These are phyloP conservation scores for Hemerocallis citrina DNA, from an alignment of 106 monocot genomes.

Conservation along the genomic window DNA sequence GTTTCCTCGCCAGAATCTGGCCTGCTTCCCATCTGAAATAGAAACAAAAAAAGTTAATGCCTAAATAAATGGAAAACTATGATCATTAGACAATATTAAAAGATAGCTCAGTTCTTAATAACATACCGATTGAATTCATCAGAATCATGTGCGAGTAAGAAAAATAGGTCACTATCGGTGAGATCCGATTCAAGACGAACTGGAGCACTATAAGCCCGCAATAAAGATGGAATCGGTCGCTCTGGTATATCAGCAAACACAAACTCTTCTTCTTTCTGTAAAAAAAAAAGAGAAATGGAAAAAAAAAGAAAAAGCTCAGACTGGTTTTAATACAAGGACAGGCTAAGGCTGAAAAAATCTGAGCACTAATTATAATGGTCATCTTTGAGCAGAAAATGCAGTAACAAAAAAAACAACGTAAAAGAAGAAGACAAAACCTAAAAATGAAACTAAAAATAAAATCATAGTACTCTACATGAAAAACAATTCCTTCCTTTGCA, in stretches of 20 bases:
- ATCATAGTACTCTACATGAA: background rate
- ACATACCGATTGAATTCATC: slow-evolving; percentile 92
- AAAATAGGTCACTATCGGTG: slow-evolving; percentile 72
- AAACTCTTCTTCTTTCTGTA: slow-evolving; percentile 95
- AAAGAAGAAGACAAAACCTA: too few species aligned
- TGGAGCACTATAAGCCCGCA: slow-evolving; percentile 90
- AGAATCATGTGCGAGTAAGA: slow-evolving; percentile 92
- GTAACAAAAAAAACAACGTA: too few species aligned
- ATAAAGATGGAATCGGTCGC: slow-evolving; percentile 74
- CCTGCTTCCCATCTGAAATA: slow-evolving; percentile 91
- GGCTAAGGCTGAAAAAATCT: background rate
- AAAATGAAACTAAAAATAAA: background rate
- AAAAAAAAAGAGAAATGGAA: background rate
- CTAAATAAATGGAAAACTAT: background rate
- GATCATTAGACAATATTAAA: background rate
- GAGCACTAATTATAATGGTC: too few species aligned
- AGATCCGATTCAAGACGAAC: slow-evolving; percentile 95
- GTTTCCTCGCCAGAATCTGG: slow-evolving; percentile 77
- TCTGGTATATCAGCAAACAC: slow-evolving; percentile 68
- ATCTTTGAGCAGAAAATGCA: too few species aligned
- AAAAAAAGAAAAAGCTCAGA: too few species aligned
- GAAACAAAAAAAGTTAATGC: background rate
- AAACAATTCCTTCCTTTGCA: background rate
- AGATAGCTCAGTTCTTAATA: background rate
- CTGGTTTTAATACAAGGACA: background rate